Conservation (phyloP, 495 filamentous ascomycete species). For the Hyaloscypha variabilis region DNA sequence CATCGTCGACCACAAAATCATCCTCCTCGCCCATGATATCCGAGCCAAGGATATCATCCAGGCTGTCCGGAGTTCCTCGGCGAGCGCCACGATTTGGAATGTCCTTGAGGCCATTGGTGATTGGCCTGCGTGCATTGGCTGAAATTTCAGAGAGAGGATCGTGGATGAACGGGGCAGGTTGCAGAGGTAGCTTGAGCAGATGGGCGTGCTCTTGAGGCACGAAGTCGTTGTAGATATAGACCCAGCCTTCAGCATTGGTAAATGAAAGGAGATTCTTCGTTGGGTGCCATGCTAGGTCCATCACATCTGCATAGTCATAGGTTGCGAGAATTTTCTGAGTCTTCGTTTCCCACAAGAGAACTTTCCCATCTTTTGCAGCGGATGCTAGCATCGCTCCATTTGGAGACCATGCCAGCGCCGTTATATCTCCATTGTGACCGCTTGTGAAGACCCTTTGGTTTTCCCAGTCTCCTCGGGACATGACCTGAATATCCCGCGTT, state of each 20-base stretch:
- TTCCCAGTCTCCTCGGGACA: slow-evolving; percentile 86
- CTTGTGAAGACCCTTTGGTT: slow-evolving; percentile 74
- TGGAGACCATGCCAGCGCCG: slow-evolving; percentile 87
- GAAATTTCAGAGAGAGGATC: slow-evolving; percentile 75
- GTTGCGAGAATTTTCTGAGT: slow-evolving; percentile 75
- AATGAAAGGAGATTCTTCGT: slow-evolving; percentile 85
- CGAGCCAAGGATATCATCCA: slow-evolving; percentile 57
- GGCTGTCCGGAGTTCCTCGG: slow-evolving; percentile 46
- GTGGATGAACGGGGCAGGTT: slow-evolving; percentile 85
- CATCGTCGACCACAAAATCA: slow-evolving; percentile 92
- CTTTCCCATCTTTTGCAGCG: slow-evolving; percentile 78
- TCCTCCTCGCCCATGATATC: slow-evolving; percentile 51
- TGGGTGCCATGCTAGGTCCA: slow-evolving; percentile 90
- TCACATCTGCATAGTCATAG: slow-evolving; percentile 78
- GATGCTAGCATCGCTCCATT: slow-evolving; percentile 88
- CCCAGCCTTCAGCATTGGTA: slow-evolving; percentile 85
- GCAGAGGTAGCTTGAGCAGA: slow-evolving; percentile 57
- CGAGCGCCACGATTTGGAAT: slow-evolving; percentile 37
- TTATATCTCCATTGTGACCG: slow-evolving; percentile 85
- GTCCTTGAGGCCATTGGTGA: slow-evolving; percentile 59
- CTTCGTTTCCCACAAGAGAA: slow-evolving; percentile 87
- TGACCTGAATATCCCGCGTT: slow-evolving; percentile 81
- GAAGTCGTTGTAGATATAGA: slow-evolving; percentile 85
- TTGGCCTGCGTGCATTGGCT: slow-evolving; percentile 59
- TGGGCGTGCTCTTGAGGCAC: slow-evolving; percentile 65